Percentiles rank a stretch among this genome's conserved stretches.
These are phyloP conservation scores for Athelia psychrophila DNA, from an alignment of 1,284 basidiomycete genomes.

Conservation along the genomic window DNA sequence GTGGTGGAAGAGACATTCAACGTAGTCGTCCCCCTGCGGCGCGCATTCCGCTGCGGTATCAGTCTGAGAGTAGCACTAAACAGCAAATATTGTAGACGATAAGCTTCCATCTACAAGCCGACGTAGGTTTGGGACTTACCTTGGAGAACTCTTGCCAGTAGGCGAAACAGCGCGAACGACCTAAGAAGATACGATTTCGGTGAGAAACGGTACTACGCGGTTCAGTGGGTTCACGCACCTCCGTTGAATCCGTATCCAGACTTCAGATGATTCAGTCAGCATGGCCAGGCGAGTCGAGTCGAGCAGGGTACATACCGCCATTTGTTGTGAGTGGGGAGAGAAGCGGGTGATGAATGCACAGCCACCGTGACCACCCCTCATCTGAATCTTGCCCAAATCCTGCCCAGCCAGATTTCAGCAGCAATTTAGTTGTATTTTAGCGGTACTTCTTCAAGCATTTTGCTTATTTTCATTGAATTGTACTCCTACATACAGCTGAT, in stretches of 20 bases:
- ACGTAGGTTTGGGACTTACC: constrained; percentile 38
- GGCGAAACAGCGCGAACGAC: constrained; percentile 86
- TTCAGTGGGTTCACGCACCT: constrained; percentile 38
- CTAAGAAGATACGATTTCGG: constrained; percentile 35
- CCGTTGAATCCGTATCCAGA: constrained; percentile 67
- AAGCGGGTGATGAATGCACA: too few relatives aligned
- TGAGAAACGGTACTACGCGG: not conserved
- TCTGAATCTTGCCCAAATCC: too few relatives aligned
- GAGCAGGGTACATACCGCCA: too few relatives aligned
- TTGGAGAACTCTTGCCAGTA: constrained; percentile 94
- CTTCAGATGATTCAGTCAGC: constrained; percentile 15
- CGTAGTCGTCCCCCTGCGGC: constrained; percentile 81
- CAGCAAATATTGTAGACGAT: constrained; percentile 1
- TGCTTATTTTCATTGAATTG: too few relatives aligned
- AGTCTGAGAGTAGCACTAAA: constrained; percentile 84
- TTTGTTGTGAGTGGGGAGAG: too few relatives aligned
- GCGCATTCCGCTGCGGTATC: constrained; percentile 77
- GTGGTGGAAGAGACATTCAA: constrained; percentile 90
- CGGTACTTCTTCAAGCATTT: too few relatives aligned
- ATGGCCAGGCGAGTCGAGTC: too few relatives aligned
- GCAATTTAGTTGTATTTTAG: too few relatives aligned
- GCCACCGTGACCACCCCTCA: too few relatives aligned
- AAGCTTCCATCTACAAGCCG: not conserved
- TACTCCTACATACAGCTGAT: too few relatives aligned
- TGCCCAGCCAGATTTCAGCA: too few relatives aligned